A percentile compares a stretch with the other conserved stretches of the same genome.
These are phyloP conservation scores for Oryza punctata DNA, from an alignment of 176 grass and related monocot species.

Conservation along the genomic window DNA sequence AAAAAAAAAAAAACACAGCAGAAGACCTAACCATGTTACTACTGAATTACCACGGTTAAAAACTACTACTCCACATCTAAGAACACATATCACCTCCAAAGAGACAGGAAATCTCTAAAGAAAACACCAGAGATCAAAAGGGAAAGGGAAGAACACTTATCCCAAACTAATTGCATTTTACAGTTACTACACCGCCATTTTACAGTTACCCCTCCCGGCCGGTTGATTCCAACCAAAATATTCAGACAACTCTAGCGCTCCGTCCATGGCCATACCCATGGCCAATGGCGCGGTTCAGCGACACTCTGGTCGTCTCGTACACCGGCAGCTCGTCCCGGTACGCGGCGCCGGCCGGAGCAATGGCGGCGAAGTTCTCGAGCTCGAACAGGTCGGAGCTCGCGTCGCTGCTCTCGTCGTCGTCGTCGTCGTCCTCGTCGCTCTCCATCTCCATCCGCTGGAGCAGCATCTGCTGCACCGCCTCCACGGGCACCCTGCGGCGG, in stretches of 20 bases:
- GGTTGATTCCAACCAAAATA: not conserved
- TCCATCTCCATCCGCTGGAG: conserved; percentile 61
- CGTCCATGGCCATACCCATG: conserved; percentile 43
- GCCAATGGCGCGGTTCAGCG: conserved; percentile 51
- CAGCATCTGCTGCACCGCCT: conserved; percentile 62
- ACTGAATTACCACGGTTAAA: conserved; percentile 19
- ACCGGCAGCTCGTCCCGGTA: conserved; percentile 90
- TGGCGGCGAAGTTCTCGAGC: conserved; percentile 67
- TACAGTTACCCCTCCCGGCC: conserved; percentile 31
- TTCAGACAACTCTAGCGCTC: conserved; percentile 38
- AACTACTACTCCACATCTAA: conserved; percentile 17
- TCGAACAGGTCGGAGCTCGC: conserved; percentile 99
- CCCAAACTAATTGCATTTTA: conserved; percentile 29
- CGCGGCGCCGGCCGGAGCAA: conserved; percentile 15
- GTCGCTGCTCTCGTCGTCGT: conserved; percentile 75
- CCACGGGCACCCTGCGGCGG: conserved; percentile 40
- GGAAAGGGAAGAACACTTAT: conserved; percentile 15
- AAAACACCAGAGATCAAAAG: not conserved
- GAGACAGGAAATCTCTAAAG: not conserved
- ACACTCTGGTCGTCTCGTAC: conserved; percentile 86
- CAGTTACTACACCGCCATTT: conserved; percentile 16
- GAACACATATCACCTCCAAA: not conserved
- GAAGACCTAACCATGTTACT: not conserved
- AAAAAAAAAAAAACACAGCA: not conserved
- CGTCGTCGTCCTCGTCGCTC: conserved; percentile 72